Base-by-base conservation (phyloP, 2,329 filamentous ascomycete species). In the Plenodomus tracheiphilus region DNA sequence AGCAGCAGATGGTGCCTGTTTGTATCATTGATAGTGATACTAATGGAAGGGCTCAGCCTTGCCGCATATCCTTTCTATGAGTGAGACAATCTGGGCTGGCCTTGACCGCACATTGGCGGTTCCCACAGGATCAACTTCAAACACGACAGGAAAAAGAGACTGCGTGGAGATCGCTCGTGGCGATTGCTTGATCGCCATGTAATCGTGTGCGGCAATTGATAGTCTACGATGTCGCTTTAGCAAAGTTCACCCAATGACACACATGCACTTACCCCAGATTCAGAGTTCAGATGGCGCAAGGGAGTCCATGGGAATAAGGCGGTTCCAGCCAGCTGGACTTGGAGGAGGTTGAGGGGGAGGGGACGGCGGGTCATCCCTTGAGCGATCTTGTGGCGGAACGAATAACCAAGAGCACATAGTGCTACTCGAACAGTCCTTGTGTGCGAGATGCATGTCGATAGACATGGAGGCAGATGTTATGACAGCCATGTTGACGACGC, bases 331-430 rank as follows among this genome's bases (percentile, higher is more conserved):
- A 35, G 59, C 56, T 38, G 72, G 71, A 37, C 72, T 74, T 61
- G 71, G 70, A 37, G 72, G 72, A 13, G 71, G 72, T 49, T 72
- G 70, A 25, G 71, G 70, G 20, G 72, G 72, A 21, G 72, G 72
- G 21, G 72, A 72, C 22, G 71, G 72, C 9, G 72, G 69, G 34
- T 74, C 72, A 18, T 69, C 68, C 56, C 68, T 66, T 43, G 69
- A 72, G 21, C 47, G 40, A 20, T 64, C 47, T 42, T 59, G 59
- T 28, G 44, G 25, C 22, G 54, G 53, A 19, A 47, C 21, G 17
- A 48, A 34, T 30, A 47, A 20, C 16, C 45, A 41, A 21, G 36
- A 43, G 32, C 34, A 38, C 16, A 32, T 39, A 41, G 18, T 16
- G 30, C n/a, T 28, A n/a, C 39, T 34, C 18, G 38, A 21, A 22